Evolutionary conservation across 768 basidiomycete species (phyloP).

Genomic region (Amanita thiersii): DNA sequence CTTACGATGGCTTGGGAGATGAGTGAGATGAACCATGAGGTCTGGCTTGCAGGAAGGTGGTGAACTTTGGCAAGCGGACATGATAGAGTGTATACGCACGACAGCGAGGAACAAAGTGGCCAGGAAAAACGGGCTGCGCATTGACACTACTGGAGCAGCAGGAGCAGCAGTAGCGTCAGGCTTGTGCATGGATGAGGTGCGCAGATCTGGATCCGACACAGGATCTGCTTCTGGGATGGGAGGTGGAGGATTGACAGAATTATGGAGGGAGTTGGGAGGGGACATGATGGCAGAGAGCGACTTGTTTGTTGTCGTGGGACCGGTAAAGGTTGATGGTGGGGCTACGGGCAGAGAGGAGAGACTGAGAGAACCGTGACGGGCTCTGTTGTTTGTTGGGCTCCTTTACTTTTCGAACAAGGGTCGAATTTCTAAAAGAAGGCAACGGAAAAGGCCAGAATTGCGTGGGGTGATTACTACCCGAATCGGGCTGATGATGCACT

Average conservation of each 20-base stretch:
- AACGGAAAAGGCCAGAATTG: no score
- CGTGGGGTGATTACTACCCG: no score
- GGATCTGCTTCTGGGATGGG: neutral
- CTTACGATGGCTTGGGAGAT: slow-evolving; percentile 51
- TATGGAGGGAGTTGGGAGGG: neutral
- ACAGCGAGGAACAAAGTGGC: slow-evolving; percentile 3
- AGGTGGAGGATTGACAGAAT: neutral
- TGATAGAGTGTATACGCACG: neutral
- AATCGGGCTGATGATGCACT: no score
- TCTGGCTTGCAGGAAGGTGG: no score
- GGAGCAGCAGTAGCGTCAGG: neutral
- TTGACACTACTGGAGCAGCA: neutral
- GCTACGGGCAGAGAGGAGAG: neutral
- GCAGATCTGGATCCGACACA: neutral
- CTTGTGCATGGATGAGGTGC: neutral
- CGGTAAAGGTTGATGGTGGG: neutral
- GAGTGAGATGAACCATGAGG: slow-evolving; percentile 46
- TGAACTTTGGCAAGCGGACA: neutral
- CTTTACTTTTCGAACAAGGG: no score
- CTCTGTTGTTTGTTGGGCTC: neutral
- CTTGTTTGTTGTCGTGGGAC: neutral
- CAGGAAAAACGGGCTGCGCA: slow-evolving; percentile 5
- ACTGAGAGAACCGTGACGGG: neutral
- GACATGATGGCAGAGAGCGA: neutral
- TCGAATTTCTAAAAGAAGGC: no score